phyloP scores from a whole-genome alignment of 345 rosid species.

The Mallotus nudiflorus region DNA sequence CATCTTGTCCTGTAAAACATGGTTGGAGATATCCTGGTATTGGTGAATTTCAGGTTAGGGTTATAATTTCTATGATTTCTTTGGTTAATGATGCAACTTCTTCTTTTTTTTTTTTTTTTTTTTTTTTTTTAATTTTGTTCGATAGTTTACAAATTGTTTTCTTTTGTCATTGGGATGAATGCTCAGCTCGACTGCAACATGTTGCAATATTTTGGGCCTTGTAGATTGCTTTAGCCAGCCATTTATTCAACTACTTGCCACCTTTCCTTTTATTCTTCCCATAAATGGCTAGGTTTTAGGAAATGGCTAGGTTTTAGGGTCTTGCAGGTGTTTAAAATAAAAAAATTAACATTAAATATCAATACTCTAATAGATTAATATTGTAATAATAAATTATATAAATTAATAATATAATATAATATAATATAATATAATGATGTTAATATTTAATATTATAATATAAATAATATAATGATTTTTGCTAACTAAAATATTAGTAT shows the following conservation, averaged over 20 bases:
- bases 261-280: slow-evolving; percentile 3
- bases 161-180: not conserved
- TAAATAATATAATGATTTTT: too few relatives aligned
- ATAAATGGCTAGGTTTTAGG: not conserved
- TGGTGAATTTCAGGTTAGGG: slow-evolving; percentile 89
- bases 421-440: too few relatives aligned
- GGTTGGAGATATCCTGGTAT: slow-evolving; percentile 99
- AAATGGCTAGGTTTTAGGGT: not conserved
- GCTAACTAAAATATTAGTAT: too few relatives aligned
- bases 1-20: slow-evolving; percentile 92
- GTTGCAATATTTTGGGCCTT: not conserved
- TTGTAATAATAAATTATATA: too few relatives aligned
- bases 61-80: slow-evolving; percentile 8
- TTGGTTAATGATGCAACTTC: slow-evolving; percentile 13
- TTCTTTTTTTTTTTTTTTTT: not conserved
- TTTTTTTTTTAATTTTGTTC: too few relatives aligned
- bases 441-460: too few relatives aligned
- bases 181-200: too few relatives aligned
- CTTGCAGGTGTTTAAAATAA: not conserved
- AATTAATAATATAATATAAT: too few relatives aligned
- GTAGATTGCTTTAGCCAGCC: not conserved
- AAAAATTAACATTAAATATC: too few relatives aligned
- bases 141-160: not conserved
- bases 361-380: too few relatives aligned
- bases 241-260: not conserved